phyloP scores from a whole-genome alignment of 305 asterid genomes.

The Fraxinus velutina region DNA sequence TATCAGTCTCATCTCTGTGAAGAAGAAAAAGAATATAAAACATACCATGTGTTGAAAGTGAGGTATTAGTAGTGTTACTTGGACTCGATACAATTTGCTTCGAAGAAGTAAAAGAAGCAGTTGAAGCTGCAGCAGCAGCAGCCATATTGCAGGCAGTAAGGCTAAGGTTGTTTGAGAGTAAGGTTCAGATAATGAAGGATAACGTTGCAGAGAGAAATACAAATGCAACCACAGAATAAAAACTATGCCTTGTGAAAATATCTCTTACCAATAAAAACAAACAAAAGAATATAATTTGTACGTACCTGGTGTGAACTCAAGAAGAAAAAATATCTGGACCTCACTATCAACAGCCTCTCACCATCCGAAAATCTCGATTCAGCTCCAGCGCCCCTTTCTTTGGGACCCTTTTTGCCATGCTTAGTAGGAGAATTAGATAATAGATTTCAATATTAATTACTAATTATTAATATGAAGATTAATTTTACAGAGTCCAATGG shows the following conservation, averaged over 20 bases:
- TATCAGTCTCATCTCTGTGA: neutral
- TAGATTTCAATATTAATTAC: neutral
- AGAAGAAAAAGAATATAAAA: neutral
- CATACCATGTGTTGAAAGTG: slow-evolving; percentile 31
- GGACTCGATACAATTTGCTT: slow-evolving; percentile 38
- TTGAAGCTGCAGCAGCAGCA: slow-evolving; percentile 25
- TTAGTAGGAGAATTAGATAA: neutral
- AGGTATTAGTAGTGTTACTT: slow-evolving; percentile 20
- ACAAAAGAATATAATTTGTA: neutral
- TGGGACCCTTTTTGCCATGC: neutral
- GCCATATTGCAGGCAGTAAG: neutral
- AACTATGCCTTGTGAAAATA: neutral
- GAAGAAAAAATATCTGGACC: neutral
- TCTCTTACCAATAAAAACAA: neutral
- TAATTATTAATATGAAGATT: neutral
- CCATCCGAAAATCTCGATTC: neutral
- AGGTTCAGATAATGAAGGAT: neutral
- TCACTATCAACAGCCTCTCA: neutral
- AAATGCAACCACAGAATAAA: slow-evolving; percentile 20
- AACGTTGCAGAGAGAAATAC: neutral
- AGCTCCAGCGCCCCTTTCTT: neutral
- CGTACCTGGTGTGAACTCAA: neutral
- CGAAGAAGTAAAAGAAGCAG: slow-evolving; percentile 19
- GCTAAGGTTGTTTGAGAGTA: neutral
- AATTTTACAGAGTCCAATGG: neutral